These are phyloP conservation scores for Recurvomyces mirabilis DNA, from an alignment of 495 filamentous ascomycete genomes.

Conservation along the genomic window DNA sequence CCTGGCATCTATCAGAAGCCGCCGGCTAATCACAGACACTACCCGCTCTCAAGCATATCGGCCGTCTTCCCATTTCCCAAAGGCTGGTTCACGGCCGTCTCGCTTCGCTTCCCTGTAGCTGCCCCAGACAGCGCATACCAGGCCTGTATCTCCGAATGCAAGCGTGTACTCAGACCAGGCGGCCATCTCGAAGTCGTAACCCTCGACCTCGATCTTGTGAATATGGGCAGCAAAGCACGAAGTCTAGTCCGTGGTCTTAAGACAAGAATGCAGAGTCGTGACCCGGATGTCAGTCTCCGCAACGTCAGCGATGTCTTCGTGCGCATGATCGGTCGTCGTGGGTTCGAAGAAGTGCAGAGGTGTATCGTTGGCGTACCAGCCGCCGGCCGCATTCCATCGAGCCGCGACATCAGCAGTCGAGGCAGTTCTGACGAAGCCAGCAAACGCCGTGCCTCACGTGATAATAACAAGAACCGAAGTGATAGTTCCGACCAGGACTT, in stretches of 20 bases:
- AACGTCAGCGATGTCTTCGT: conserved; percentile 70
- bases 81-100: conserved; percentile 73
- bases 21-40: conserved; percentile 75
- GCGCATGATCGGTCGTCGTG: conserved; percentile 59
- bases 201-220: conserved; percentile 33
- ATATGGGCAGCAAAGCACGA: conserved; percentile 50
- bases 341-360: conserved; percentile 73
- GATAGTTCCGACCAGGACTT: conserved; percentile 4
- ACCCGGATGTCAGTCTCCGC: conserved; percentile 54
- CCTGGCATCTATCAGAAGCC: conserved; percentile 34
- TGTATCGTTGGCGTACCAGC: conserved; percentile 86
- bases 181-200: conserved; percentile 58
- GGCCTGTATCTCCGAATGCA: conserved; percentile 75
- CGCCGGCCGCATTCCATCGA: conserved; percentile 50
- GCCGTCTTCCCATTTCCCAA: conserved; percentile 76
- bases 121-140: conserved; percentile 63
- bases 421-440: conserved; percentile 14
- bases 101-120: conserved; percentile 76
- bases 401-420: conserved; percentile 16
- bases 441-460: conserved; percentile 7
- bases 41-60: conserved; percentile 55
- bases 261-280: conserved; percentile 54
- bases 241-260: conserved; percentile 69
- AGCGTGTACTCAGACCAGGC: conserved; percentile 78
- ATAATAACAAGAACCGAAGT: not conserved